Evolutionary conservation across 169 alveolate genomes (phyloP).

Genomic region (Plasmodium knowlesi): DNA sequence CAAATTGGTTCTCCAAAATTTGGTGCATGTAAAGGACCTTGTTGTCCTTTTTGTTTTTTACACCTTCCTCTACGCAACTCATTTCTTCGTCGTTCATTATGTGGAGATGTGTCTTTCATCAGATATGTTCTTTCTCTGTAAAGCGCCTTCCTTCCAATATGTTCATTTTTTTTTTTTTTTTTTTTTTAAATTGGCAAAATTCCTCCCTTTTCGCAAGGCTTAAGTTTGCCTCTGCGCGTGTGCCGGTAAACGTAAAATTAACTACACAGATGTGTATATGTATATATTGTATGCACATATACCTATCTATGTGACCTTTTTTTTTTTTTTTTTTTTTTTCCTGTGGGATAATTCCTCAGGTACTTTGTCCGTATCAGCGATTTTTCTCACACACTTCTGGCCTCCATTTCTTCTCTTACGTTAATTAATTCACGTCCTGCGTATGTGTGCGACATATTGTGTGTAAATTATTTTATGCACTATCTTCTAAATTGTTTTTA

Average conservation of each 20-base stretch:
- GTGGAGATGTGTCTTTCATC: neutral
- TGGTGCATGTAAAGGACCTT: neutral
- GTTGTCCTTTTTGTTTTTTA: neutral
- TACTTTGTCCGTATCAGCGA: neutral
- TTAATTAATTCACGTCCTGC: neutral
- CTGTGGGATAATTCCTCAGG: neutral
- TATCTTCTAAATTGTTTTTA: neutral
- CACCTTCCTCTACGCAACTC: constrained; percentile 1
- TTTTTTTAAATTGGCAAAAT: neutral
- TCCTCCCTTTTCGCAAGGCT: neutral
- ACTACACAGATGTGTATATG: neutral
- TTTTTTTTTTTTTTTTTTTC: neutral
- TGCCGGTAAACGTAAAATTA: neutral
- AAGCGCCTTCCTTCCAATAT: neutral
- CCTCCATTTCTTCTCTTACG: neutral
- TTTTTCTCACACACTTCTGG: neutral
- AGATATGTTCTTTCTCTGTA: neutral
- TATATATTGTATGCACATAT: neutral
- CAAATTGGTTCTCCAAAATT: constrained; percentile 8
- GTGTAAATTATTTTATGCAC: neutral
- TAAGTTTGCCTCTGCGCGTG: neutral
- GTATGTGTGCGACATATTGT: neutral
- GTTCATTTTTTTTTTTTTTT: neutral
- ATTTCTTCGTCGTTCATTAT: constrained; percentile 16
- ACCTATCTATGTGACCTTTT: neutral